Conservation (phyloP, 441 rosid species). For the Euphorbia celastroides region DNA sequence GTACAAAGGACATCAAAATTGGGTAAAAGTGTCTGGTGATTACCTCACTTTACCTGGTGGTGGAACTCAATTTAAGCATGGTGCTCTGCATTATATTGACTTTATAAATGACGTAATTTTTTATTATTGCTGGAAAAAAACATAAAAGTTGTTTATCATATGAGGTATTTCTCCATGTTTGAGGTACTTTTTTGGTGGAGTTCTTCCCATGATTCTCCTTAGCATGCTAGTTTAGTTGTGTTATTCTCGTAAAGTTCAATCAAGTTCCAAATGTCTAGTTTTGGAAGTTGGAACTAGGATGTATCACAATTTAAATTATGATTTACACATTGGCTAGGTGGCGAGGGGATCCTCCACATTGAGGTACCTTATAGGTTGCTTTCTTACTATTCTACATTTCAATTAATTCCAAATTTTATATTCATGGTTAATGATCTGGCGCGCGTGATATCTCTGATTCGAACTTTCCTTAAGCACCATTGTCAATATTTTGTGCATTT, state of each 20-base stretch:
- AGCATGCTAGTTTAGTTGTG: not conserved
- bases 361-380: constrained; percentile 2
- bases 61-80: constrained; percentile 95
- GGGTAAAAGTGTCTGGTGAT: constrained; percentile 91
- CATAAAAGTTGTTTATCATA: not conserved
- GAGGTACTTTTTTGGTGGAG: not conserved
- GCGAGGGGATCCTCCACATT: not conserved
- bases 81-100: constrained; percentile 96
- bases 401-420: not conserved
- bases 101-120: constrained; percentile 70
- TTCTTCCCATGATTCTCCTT: not conserved
- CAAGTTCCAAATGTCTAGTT: not conserved
- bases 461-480: not conserved
- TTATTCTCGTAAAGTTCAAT: not conserved
- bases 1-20: constrained; percentile 89
- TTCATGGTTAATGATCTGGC: not conserved
- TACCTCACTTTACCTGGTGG: constrained; percentile 96
- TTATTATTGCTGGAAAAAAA: not conserved
- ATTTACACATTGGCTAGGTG: not conserved
- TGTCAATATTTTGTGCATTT: not conserved
- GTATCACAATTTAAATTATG: not conserved
- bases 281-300: not conserved
- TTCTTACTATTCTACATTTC: constrained; percentile 9
- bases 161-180: not conserved
- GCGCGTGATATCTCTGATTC: not conserved